A percentile compares a stretch with the other conserved stretches of the same genome.
phyloP scores from a whole-genome alignment of 163 green algal genomes.

The Scenedesmus sp. region DNA sequence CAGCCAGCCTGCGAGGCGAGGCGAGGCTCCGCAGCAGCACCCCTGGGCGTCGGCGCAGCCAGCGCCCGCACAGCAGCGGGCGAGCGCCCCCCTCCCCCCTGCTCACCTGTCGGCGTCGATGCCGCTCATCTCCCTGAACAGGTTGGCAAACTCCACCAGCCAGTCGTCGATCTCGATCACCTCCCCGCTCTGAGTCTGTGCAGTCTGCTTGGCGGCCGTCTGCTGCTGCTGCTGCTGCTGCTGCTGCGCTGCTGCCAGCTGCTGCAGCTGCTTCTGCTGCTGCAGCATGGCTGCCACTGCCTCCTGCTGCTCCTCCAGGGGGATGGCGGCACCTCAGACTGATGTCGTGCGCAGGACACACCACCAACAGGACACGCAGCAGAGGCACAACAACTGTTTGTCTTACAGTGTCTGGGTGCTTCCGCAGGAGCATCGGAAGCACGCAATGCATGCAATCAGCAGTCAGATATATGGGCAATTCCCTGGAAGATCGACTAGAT shows the following conservation, averaged over 20 bases:
- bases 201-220: background rate
- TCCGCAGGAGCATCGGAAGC: background rate
- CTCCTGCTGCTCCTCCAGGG: slow-evolving; percentile 45
- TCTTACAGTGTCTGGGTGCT: no score
- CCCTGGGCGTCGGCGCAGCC: no score
- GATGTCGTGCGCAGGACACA: background rate
- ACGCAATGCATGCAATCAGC: no score
- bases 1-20: no score
- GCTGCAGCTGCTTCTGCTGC: slow-evolving; percentile 57
- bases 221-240: slow-evolving; percentile 54
- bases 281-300: slow-evolving; percentile 46
- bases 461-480: no score
- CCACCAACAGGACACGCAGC: background rate
- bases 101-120: slow-evolving; percentile 81
- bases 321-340: slow-evolving; percentile 66
- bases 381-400: background rate
- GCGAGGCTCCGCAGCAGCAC: no score
- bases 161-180: slow-evolving; percentile 84
- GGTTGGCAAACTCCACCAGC: slow-evolving; percentile 89
- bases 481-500: no score
- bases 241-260: slow-evolving; percentile 35
- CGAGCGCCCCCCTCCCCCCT: background rate
- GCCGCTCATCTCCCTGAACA: slow-evolving; percentile 81
- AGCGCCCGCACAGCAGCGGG: no score
- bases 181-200: slow-evolving; percentile 52